These are phyloP conservation scores for Parastagonospora avenae DNA, from an alignment of 2,329 filamentous ascomycete genomes.

Conservation along the genomic window DNA sequence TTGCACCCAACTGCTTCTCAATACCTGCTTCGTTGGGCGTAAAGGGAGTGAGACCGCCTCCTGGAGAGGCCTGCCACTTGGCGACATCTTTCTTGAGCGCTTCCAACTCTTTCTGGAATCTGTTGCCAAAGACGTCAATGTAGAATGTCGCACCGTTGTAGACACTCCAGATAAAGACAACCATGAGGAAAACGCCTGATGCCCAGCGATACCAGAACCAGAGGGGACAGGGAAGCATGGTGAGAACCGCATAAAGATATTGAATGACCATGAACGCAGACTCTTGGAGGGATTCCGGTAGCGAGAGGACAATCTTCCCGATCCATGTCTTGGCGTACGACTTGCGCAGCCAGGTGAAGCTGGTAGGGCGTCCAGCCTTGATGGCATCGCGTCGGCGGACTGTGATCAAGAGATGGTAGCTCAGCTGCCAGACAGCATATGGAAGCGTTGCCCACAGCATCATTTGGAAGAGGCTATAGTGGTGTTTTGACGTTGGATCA, in stretches of 20 bases:
- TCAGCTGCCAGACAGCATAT: slow-evolving; percentile 89
- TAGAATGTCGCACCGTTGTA: slow-evolving; percentile 98
- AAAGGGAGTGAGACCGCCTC: slow-evolving; percentile 28
- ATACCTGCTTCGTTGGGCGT: slow-evolving; percentile 25
- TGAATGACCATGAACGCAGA: slow-evolving; percentile 95
- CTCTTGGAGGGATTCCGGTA: slow-evolving; percentile 79
- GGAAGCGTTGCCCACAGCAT: slow-evolving; percentile 92
- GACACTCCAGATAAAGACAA: slow-evolving; percentile 91
- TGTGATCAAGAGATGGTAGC: slow-evolving; percentile 94
- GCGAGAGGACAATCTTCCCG: slow-evolving; percentile 79
- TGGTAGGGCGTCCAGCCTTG: slow-evolving; percentile 90
- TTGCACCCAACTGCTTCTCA: slow-evolving; percentile 34
- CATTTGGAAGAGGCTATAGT: slow-evolving; percentile 84
- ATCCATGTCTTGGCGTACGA: slow-evolving; percentile 91
- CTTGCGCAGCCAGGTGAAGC: slow-evolving; percentile 93
- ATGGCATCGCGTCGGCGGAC: slow-evolving; percentile 95
- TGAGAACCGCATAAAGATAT: slow-evolving; percentile 86
- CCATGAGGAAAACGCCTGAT: slow-evolving; percentile 74
- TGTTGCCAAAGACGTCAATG: slow-evolving; percentile 95
- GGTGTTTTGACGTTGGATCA: slow-evolving; percentile 71
- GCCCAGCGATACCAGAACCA: slow-evolving; percentile 93
- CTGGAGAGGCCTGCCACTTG: slow-evolving; percentile 71
- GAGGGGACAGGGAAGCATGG: slow-evolving; percentile 90
- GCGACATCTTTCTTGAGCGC: slow-evolving; percentile 84
- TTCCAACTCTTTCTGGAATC: slow-evolving; percentile 96